A percentile compares a stretch with the other conserved stretches of the same genome.
Evolutionary conservation across 2,329 filamentous ascomycete genomes (phyloP).

Genomic region (Hortaea sp.): DNA sequence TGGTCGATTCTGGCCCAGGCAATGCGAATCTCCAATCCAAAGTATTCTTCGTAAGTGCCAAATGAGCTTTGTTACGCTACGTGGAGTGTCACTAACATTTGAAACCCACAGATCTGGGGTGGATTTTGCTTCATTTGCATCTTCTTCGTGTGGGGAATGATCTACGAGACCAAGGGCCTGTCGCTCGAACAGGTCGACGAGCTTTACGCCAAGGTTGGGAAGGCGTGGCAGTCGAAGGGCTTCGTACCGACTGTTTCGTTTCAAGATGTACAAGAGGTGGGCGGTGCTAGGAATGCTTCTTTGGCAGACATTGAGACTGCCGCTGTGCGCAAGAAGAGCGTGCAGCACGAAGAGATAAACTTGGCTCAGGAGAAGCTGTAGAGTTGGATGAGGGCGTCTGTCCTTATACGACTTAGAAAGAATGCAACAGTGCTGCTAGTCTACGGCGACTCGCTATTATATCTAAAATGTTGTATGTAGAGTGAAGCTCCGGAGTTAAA

Average conservation of each 20-base stretch:
- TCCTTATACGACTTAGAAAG: no score
- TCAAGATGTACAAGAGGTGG: conserved; percentile 34
- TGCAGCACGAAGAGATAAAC: conserved; percentile 8
- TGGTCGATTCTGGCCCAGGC: conserved; percentile 56
- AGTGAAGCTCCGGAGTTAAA: no score
- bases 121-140: conserved; percentile 45
- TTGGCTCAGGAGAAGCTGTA: not conserved
- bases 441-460: no score
- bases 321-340: conserved; percentile 26
- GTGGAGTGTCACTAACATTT: conserved; percentile 35
- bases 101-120: conserved; percentile 37
- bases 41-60: conserved; percentile 44
- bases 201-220: conserved; percentile 55
- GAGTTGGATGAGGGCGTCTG: no score
- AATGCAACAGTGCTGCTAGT: no score
- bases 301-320: conserved; percentile 23
- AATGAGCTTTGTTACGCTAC: conserved; percentile 30
- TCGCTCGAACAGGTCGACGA: conserved; percentile 75
- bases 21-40: conserved; percentile 55
- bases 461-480: no score
- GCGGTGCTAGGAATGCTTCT: conserved; percentile 17
- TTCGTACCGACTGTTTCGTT: conserved; percentile 42
- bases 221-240: conserved; percentile 45
- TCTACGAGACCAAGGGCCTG: conserved; percentile 83
- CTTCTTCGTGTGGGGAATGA: conserved; percentile 22